Conservation (phyloP, 2,329 filamentous ascomycete genomes). For the Tolypocladium ophioglossoides region DNA sequence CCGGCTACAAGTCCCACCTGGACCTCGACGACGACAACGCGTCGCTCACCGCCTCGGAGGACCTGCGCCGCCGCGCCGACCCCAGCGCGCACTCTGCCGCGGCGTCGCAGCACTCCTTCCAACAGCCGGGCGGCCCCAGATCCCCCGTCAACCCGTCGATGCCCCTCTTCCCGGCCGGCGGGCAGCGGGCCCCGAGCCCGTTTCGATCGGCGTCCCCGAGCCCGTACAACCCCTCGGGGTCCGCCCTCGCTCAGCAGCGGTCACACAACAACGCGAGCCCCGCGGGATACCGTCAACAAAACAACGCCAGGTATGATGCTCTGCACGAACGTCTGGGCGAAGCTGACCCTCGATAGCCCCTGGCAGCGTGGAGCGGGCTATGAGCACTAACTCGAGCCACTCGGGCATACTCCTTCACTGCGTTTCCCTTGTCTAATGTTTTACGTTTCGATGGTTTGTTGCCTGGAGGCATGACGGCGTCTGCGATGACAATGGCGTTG, state of each 20-base stretch:
- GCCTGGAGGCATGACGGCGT: conserved; percentile 2
- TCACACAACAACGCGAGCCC: conserved; percentile 22
- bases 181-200: conserved; percentile 22
- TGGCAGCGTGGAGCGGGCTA: conserved; percentile 36
- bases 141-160: conserved; percentile 32
- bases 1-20: conserved; percentile 27
- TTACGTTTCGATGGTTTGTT: not conserved
- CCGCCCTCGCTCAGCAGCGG: conserved; percentile 15
- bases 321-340: not conserved
- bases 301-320: conserved; percentile 25
- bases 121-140: conserved; percentile 5
- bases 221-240: conserved; percentile 15
- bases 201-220: conserved; percentile 24
- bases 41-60: conserved; percentile 27
- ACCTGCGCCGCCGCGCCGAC: conserved; percentile 24
- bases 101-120: conserved; percentile 21
- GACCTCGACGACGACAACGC: conserved; percentile 32
- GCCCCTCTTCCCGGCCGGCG: conserved; percentile 30
- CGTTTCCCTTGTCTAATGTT: not conserved
- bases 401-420: not conserved
- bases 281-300: conserved; percentile 23
- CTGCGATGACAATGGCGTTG: conserved; percentile 1
- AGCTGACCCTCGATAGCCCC: conserved; percentile 21
- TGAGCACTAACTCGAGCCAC: conserved; percentile 16
- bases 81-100: conserved; percentile 6